These are phyloP conservation scores for Colletotrichum godetiae DNA, from an alignment of 2,329 filamentous ascomycete species.

Conservation along the genomic window DNA sequence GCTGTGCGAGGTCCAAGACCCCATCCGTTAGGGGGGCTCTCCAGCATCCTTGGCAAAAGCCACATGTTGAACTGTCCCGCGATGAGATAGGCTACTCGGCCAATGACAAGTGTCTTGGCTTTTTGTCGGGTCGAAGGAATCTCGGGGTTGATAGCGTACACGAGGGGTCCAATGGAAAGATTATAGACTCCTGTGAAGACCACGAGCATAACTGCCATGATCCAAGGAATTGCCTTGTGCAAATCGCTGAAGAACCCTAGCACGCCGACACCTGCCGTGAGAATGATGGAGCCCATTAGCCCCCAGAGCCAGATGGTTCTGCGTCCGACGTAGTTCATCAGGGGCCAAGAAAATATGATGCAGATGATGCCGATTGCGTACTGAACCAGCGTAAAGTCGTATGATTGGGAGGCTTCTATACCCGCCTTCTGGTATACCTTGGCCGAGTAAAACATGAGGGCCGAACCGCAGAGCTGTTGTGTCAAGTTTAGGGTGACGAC, in stretches of 20 bases:
- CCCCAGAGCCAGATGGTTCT: slow-evolving; percentile 55
- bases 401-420: slow-evolving; percentile 51
- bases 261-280: slow-evolving; percentile 50
- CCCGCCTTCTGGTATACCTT: slow-evolving; percentile 64
- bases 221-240: slow-evolving; percentile 42
- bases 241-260: slow-evolving; percentile 41
- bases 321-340: slow-evolving; percentile 53
- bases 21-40: slow-evolving; percentile 35
- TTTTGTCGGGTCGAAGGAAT: slow-evolving; percentile 40
- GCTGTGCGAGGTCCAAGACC: slow-evolving; percentile 37
- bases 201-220: slow-evolving; percentile 50
- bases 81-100: slow-evolving; percentile 34
- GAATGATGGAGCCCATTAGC: slow-evolving; percentile 46
- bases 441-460: slow-evolving; percentile 64
- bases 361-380: slow-evolving; percentile 53
- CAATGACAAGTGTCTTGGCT: slow-evolving; percentile 38
- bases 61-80: slow-evolving; percentile 38
- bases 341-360: slow-evolving; percentile 55
- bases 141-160: slow-evolving; percentile 57
- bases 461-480: slow-evolving; percentile 63
- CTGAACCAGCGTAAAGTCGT: slow-evolving; percentile 57
- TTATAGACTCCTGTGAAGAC: slow-evolving; percentile 55
- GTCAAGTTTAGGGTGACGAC: slow-evolving; percentile 63
- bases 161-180: slow-evolving; percentile 51
- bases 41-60: slow-evolving; percentile 38